Percentiles rank a stretch among this genome's conserved stretches.
phyloP scores from a whole-genome alignment of 306 rosid genomes.

The Rosa lucieae region DNA sequence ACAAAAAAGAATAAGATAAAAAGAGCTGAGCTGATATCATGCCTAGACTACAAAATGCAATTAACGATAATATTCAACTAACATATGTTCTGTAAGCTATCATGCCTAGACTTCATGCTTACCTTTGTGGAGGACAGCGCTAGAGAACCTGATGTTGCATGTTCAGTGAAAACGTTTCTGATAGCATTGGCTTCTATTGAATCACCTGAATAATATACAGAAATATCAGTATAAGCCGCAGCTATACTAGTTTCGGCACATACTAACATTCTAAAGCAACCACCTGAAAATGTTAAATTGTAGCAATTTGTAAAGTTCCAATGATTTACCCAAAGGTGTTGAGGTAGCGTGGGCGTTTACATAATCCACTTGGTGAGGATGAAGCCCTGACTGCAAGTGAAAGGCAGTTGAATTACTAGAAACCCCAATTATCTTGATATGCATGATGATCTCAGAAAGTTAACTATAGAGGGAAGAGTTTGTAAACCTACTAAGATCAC shows the following conservation, averaged over 20 bases:
- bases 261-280: conserved; percentile 6
- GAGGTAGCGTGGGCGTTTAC: conserved; percentile 95
- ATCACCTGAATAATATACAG: conserved; percentile 55
- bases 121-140: conserved; percentile 96
- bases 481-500: not conserved
- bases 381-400: conserved; percentile 70
- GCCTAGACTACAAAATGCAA: not conserved
- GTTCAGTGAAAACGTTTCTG: conserved; percentile 58
- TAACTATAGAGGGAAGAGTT: not conserved
- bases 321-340: conserved; percentile 69
- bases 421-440: conserved; percentile 1
- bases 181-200: conserved; percentile 85
- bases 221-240: conserved; percentile 11
- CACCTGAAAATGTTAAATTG: conserved; percentile 20
- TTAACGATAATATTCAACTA: not conserved
- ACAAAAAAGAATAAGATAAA: not conserved
- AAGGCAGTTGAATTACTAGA: conserved; percentile 18
- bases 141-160: conserved; percentile 60
- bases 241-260: conserved; percentile 16
- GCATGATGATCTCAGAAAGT: not conserved
- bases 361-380: conserved; percentile 75
- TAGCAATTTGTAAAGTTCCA: conserved; percentile 25
- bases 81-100: not conserved
- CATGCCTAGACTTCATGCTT: conserved; percentile 8
- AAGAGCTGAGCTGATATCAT: not conserved